A percentile compares a stretch with the other conserved stretches of the same genome.
These are phyloP conservation scores for Usnea hakonensis DNA, from an alignment of 495 filamentous ascomycete species.

Conservation along the genomic window DNA sequence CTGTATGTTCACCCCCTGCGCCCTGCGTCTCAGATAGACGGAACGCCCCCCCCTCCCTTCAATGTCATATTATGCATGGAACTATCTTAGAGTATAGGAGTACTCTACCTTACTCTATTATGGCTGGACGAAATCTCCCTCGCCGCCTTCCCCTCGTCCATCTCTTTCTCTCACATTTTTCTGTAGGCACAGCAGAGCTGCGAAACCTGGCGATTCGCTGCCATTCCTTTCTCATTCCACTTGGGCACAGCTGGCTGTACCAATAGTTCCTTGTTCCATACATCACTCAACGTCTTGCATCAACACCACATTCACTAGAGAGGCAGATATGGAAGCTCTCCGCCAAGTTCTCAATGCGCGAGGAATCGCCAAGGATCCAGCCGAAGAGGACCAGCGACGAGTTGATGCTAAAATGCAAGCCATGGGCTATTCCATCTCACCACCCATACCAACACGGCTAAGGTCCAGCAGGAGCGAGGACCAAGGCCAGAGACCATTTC, in stretches of 20 bases:
- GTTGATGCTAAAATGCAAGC: constrained; percentile 19
- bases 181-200: not conserved
- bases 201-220: not conserved
- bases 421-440: constrained; percentile 21
- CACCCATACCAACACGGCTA: constrained; percentile 15
- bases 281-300: not conserved
- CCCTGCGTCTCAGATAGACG: too few species aligned
- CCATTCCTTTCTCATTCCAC: not conserved
- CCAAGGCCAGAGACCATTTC: constrained; percentile 14
- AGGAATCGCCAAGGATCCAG: constrained; percentile 6
- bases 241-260: not conserved
- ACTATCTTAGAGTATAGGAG: too few species aligned
- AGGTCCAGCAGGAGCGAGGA: constrained; percentile 11
- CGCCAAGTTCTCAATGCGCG: constrained; percentile 19
- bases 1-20: too few species aligned
- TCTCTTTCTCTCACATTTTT: not conserved
- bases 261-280: not conserved
- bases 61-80: too few species aligned
- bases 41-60: too few species aligned
- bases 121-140: not conserved
- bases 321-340: constrained; percentile 31
- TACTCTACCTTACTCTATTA: not conserved
- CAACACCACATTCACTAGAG: not conserved
- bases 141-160: not conserved
- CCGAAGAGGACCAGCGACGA: constrained; percentile 15